Base-by-base conservation (phyloP, 2,329 filamentous ascomycete genomes). In the Scorias spongiosa region DNA sequence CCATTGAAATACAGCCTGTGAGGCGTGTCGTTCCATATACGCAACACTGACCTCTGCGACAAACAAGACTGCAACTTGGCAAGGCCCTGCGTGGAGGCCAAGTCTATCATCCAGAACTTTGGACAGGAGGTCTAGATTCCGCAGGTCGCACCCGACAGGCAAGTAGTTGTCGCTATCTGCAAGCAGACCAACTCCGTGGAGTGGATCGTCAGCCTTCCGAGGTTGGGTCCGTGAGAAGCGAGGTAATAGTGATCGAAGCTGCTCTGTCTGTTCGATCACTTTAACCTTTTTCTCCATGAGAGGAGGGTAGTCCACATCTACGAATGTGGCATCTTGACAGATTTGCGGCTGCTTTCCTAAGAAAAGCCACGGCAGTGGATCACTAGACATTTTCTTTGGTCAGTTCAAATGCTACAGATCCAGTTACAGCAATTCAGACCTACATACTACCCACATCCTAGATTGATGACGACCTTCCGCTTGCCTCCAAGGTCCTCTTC, bases 21-120 rank as follows among this genome's bases (percentile, higher is more conserved):
- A 79, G 36, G 77, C 78, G 17, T 73, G 61, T 2, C 77, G 75
- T 44, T 86, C 78, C 84, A 94, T 93, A 55, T 93, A 93, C 1
- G 86, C 91, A 36, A 93, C 76, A 2, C 87, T 93, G 11, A 94
- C 87, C 63, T 96, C 89, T 1, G 87, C 87, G 20, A 87, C 74
- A 54, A 91, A 93, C 18, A 95, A 66, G 8, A 61, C 53, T 3
- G 57, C 55, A 2, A 94, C 72, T 40, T 14, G 11, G 38, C 38
- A 40, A 2, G 72, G 69, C 46, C 74, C 77, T 7, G 74, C 65
- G 1, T 70, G 58, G 12, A 80, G 58, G 34, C 80, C 66, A 2
- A 85, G 58, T 39, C 81, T 69, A 10, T 63, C 63, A 14, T 70
- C 69, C 18, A 94, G 63, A 3, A 76, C 68, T 5, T 66, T 57